phyloP scores from a whole-genome alignment of 1,139 yeast genomes.

The Nakaseomyces kungkrabaensis region DNA sequence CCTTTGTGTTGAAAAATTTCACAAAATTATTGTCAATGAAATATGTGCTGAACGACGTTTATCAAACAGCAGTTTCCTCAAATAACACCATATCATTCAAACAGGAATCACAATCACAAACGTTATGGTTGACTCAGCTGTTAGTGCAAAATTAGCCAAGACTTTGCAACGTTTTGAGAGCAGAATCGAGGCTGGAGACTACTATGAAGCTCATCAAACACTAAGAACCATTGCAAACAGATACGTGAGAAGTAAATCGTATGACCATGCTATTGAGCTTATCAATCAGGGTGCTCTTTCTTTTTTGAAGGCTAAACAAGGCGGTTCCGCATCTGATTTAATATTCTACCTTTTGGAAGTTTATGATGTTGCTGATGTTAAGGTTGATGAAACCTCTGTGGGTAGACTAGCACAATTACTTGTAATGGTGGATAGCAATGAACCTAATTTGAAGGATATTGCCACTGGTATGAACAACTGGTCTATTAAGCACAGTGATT shows the following conservation, averaged over 20 bases:
- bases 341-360: conserved; percentile 64
- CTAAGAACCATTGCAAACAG: conserved; percentile 80
- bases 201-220: conserved; percentile 92
- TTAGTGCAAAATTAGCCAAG: conserved; percentile 40
- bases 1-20: neutral
- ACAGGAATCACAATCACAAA: too few species aligned
- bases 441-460: conserved; percentile 58
- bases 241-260: conserved; percentile 60
- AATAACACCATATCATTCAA: too few species aligned
- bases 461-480: conserved; percentile 57
- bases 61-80: too few species aligned
- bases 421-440: conserved; percentile 35
- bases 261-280: conserved; percentile 60
- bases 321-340: conserved; percentile 74
- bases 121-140: conserved; percentile 1
- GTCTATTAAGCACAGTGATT: conserved; percentile 42
- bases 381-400: conserved; percentile 37
- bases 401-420: conserved; percentile 29
- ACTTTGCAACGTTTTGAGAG: conserved; percentile 57
- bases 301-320: conserved; percentile 58
- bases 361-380: conserved; percentile 41
- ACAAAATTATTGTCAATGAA: too few species aligned
- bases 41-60: too few species aligned
- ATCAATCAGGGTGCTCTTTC: conserved; percentile 62
- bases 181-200: conserved; percentile 65